A percentile compares a stretch with the other conserved stretches of the same genome.
phyloP scores from a whole-genome alignment of 169 alveolate genomes.

The Eimeria acervulina region DNA sequence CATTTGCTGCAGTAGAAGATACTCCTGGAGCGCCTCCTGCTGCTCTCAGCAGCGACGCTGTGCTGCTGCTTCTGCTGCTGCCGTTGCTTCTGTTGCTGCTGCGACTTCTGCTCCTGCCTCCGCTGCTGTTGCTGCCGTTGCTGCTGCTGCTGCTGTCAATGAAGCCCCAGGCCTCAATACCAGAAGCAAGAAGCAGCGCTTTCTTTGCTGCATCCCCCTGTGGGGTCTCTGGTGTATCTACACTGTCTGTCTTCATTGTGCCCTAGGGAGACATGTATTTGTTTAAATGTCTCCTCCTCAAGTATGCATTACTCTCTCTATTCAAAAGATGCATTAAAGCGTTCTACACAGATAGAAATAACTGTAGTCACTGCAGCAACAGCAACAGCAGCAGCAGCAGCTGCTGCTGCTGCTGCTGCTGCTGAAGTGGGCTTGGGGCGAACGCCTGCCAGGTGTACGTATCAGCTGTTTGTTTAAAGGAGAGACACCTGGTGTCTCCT shows the following conservation, averaged over 20 bases:
- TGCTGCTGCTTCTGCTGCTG: constrained; percentile 2
- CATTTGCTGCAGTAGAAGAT: neutral
- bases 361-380: too few species aligned
- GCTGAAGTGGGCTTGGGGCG: too few species aligned
- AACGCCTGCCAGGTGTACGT: too few species aligned
- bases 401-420: too few species aligned
- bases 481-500: neutral
- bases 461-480: too few species aligned
- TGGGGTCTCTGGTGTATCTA: neutral
- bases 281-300: neutral
- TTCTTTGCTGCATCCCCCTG: neutral
- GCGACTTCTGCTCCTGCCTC: neutral
- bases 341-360: too few species aligned
- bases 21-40: neutral
- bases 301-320: too few species aligned
- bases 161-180: too few species aligned
- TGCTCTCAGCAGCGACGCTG: neutral
- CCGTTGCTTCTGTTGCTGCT: neutral
- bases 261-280: neutral
- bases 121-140: neutral
- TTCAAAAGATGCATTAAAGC: too few species aligned
- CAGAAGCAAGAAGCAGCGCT: neutral
- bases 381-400: too few species aligned
- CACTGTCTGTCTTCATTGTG: neutral
- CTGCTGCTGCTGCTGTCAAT: too few species aligned